These are phyloP conservation scores for Mortierella hygrophila DNA, from an alignment of 192 early-diverging fungal species.

Conservation along the genomic window DNA sequence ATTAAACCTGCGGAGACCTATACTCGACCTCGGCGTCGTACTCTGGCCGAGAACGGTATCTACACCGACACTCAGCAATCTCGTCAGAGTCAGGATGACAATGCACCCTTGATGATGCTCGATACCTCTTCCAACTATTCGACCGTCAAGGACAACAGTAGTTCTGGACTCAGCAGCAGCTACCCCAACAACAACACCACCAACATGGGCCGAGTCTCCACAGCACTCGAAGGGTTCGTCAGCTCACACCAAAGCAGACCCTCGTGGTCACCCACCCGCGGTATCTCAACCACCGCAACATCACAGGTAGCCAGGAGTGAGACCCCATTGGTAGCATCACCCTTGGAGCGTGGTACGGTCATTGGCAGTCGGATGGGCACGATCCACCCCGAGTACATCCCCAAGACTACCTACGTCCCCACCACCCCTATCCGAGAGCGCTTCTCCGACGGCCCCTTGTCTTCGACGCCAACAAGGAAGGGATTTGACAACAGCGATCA, in stretches of 20 bases:
- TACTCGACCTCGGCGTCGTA: conserved; percentile 23
- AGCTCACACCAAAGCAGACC: neutral
- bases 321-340: conserved; percentile 11
- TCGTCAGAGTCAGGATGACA: neutral
- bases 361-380: conserved; percentile 35
- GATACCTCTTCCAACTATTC: conserved; percentile 9
- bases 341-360: conserved; percentile 35
- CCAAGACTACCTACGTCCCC: conserved; percentile 27
- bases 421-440: conserved; percentile 22
- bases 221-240: conserved; percentile 1
- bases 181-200: neutral
- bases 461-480: neutral
- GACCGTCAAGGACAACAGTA: neutral
- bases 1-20: neutral
- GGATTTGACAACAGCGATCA: neutral
- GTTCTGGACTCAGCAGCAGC: neutral
- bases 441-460: neutral
- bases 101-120: conserved; percentile 16
- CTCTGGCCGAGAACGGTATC: conserved; percentile 31
- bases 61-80: neutral
- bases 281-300: neutral
- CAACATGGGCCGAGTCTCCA: conserved; percentile 15
- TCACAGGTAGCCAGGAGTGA: neutral
- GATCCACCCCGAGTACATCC: conserved; percentile 38
- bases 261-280: neutral